These are phyloP conservation scores for Lotus japonicus DNA, from an alignment of 306 rosid species.

Conservation along the genomic window DNA sequence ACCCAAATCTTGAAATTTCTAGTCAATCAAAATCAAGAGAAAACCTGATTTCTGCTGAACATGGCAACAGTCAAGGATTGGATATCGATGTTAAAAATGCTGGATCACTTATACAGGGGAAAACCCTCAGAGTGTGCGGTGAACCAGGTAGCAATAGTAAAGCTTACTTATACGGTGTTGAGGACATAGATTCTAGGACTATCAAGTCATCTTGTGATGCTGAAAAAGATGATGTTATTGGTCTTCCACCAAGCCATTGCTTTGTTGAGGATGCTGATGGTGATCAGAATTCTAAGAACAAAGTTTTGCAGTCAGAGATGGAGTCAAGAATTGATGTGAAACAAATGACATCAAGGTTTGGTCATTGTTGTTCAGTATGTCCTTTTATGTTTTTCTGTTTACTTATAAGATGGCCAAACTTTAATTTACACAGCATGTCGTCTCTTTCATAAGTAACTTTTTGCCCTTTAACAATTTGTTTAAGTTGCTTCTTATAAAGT, in stretches of 20 bases:
- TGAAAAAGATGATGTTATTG: conserved; percentile 35
- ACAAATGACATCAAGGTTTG: conserved; percentile 54
- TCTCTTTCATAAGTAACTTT: conserved; percentile 21
- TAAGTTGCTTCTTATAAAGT: conserved; percentile 25
- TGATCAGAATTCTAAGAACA: conserved; percentile 23
- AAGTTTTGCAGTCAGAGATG: conserved; percentile 31
- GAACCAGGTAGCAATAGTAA: conserved; percentile 27
- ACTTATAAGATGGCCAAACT: conserved; percentile 7
- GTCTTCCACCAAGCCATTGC: not conserved
- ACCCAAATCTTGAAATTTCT: conserved; percentile 17
- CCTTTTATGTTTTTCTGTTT: not conserved
- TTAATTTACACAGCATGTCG: conserved; percentile 8
- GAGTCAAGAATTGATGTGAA: conserved; percentile 34
- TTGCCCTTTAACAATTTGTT: conserved; percentile 20
- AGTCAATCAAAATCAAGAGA: conserved; percentile 28
- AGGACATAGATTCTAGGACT: conserved; percentile 25
- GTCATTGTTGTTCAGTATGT: conserved; percentile 11
- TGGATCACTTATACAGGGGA: conserved; percentile 27
- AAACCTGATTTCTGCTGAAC: conserved; percentile 27
- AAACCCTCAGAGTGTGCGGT: not conserved
- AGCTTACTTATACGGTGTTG: conserved; percentile 25
- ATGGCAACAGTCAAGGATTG: conserved; percentile 27
- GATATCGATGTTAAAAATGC: conserved; percentile 27
- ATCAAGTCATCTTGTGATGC: conserved; percentile 23
- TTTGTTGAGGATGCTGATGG: conserved; percentile 21